phyloP scores from a whole-genome alignment of 306 rosid genomes.

The Dalbergia cultrata region DNA sequence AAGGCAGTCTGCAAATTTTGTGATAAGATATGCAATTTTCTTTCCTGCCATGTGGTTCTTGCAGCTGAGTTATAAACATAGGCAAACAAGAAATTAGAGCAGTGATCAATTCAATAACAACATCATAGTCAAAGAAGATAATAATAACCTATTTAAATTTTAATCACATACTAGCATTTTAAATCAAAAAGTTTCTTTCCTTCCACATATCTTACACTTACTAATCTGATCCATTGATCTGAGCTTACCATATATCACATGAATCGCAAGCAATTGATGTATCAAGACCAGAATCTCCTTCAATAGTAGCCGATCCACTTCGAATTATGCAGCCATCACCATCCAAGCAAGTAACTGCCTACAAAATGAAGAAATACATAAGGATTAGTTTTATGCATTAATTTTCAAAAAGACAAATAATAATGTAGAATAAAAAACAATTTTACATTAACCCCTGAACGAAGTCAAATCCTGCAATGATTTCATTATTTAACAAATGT shows the following conservation, averaged over 20 bases:
- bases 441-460: slow-evolving; percentile 14
- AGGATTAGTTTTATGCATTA: slow-evolving; percentile 48
- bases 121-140: slow-evolving; percentile 15
- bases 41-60: slow-evolving; percentile 5
- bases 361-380: slow-evolving; percentile 58
- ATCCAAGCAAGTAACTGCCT: slow-evolving; percentile 99
- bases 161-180: not conserved
- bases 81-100: slow-evolving; percentile 27
- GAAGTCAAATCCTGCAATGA: slow-evolving; percentile 30
- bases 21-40: slow-evolving; percentile 22
- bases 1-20: slow-evolving; percentile 25
- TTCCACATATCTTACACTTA: slow-evolving; percentile 15
- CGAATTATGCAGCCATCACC: slow-evolving; percentile 92
- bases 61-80: not conserved
- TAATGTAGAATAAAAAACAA: slow-evolving; percentile 20
- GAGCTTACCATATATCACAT: slow-evolving; percentile 83
- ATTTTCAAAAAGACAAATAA: slow-evolving; percentile 35
- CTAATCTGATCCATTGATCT: slow-evolving; percentile 31
- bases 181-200: slow-evolving; percentile 5
- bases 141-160: not conserved
- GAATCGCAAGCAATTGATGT: slow-evolving; percentile 99
- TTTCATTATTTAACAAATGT: slow-evolving; percentile 22
- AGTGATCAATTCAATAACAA: slow-evolving; percentile 9
- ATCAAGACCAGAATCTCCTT: slow-evolving; percentile 79
- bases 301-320: slow-evolving; percentile 62